Evolutionary conservation across 306 rosid genomes (phyloP), one percentile per base, ranked within the genome.

Genomic region (Malus asiatica): DNA sequence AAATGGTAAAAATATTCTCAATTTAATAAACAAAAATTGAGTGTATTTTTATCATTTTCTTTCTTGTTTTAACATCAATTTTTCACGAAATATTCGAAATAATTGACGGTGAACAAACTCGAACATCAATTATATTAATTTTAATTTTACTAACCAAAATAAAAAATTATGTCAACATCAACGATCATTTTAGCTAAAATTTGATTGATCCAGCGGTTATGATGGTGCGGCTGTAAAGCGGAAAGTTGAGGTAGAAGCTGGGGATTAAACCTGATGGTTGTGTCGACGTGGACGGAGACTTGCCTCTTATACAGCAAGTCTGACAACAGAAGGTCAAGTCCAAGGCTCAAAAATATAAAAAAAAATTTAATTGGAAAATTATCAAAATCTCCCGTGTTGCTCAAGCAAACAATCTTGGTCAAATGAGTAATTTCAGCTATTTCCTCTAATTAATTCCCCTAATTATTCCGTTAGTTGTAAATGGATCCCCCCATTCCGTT

Each of bases 31-130:
- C 2, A 0, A 38, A 1, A 38, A 38, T 38, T 7, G 2, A 38
- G 42, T 7, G 42, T 38, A 7, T 38, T 38, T 1, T 7, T 1
- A 2, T 7, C 2, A 1, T 38, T 38, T 6, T 38, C 1, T 38
- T 38, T 38, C 42, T 38, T 38, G 7, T 7, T 38, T 38, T 38
- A 38, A 38, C 2, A 38, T 0, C 1, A 38, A 6, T 0, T 7
- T 35, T 38, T 38, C 4, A 7, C 10, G 0, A 0, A 38, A 7
- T 38, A 0, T 38, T 0, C 2, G 1, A 38, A 38, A 38, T 7
- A 0, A 38, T 38, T 38, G 0, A 1, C 2, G 0, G 0, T 38
- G 2, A 0, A 38, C 2, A 33, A 33, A 33, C 4, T 33, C 2
- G 1, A 33, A 0, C 0, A 33, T 1, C 9, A 38, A 38, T 38